Percentiles rank a stretch among this genome's conserved stretches.
phyloP scores from a whole-genome alignment of 2,329 filamentous ascomycete species.

The Elsinoe necatrix region DNA sequence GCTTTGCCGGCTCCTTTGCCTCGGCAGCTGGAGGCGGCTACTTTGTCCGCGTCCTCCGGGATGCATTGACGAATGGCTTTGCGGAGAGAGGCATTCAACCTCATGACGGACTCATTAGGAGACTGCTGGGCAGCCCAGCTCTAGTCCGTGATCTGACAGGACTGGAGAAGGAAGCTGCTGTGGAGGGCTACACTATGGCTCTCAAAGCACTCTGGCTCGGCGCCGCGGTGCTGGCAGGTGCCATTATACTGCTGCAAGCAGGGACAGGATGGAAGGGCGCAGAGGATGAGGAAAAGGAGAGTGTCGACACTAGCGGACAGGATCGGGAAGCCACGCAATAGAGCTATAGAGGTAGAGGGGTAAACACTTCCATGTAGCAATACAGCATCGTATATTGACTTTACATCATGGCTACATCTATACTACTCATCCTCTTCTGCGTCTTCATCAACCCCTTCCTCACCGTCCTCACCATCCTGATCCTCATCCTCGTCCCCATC shows the following conservation, averaged over 20 bases:
- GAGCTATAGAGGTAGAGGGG: not conserved
- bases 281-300: conserved; percentile 20
- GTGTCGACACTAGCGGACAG: not conserved
- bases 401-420: too few species aligned
- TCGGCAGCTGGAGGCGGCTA: conserved; percentile 70
- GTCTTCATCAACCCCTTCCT: conserved; percentile 43
- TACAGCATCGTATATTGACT: too few species aligned
- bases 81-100: conserved; percentile 34
- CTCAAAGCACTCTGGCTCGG: conserved; percentile 46
- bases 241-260: conserved; percentile 47
- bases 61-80: conserved; percentile 51
- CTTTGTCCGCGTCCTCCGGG: conserved; percentile 55
- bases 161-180: conserved; percentile 43
- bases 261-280: conserved; percentile 47
- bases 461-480: conserved; percentile 21
- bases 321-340: not conserved
- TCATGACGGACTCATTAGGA: conserved; percentile 42
- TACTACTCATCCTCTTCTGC: conserved; percentile 20
- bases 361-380: not conserved
- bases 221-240: conserved; percentile 41
- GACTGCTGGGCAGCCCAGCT: conserved; percentile 51
- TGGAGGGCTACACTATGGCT: conserved; percentile 47
- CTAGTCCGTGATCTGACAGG: conserved; percentile 44
- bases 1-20: conserved; percentile 74
- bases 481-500: conserved; percentile 43